phyloP scores from a whole-genome alignment of 1,284 basidiomycete genomes.

The Coniferiporia weirii region DNA sequence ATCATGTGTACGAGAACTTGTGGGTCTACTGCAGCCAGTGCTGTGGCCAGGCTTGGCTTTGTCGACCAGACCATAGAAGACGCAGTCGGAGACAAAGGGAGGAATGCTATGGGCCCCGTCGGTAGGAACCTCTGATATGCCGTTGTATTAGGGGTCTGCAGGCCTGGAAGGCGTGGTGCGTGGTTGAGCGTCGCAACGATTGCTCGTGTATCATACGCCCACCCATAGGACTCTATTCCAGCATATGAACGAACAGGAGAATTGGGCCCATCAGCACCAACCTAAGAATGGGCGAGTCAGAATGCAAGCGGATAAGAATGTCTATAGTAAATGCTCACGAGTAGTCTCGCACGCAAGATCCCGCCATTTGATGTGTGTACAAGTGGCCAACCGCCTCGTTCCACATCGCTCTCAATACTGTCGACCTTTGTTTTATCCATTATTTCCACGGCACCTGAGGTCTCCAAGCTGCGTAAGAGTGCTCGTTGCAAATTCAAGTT shows the following conservation, averaged over 20 bases:
- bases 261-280: conserved; percentile 94
- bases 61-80: conserved; percentile 98
- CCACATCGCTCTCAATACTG: conserved; percentile 40
- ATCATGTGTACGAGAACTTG: conserved; percentile 71
- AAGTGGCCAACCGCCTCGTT: conserved; percentile 64
- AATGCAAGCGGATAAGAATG: not conserved
- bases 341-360: conserved; percentile 60
- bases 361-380: conserved; percentile 63
- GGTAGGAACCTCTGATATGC: conserved; percentile 96
- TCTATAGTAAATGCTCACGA: conserved; percentile 45
- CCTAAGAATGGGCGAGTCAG: conserved; percentile 37
- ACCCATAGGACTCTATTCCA: conserved; percentile 84
- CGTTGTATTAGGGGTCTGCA: conserved; percentile 65
- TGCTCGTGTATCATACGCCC: conserved; percentile 87
- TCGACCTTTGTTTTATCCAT: conserved; percentile 67
- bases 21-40: conserved; percentile 65
- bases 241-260: conserved; percentile 91
- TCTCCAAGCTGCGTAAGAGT: conserved; percentile 55
- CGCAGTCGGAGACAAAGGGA: conserved; percentile 73
- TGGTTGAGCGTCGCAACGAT: conserved; percentile 88
- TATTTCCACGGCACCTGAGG: conserved; percentile 43
- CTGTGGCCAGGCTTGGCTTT: conserved; percentile 69
- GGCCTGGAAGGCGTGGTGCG: conserved; percentile 45
- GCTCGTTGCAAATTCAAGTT: conserved; percentile 88
- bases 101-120: conserved; percentile 92